Base-by-base conservation (phyloP, 768 basidiomycete species). In the Mycena vulgaris region DNA sequence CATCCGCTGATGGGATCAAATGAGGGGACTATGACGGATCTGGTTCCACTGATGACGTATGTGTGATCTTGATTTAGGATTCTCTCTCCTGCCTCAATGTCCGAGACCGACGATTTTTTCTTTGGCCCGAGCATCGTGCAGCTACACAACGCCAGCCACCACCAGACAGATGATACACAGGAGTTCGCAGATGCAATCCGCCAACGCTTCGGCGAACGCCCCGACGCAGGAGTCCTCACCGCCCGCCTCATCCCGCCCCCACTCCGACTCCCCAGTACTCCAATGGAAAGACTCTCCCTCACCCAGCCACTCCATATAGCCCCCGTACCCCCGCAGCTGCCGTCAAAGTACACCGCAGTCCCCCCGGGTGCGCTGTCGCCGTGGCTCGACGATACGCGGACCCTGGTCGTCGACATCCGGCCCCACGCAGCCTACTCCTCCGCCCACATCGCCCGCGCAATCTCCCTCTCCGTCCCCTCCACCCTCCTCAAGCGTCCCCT, bases 391-490 rank as follows among this genome's bases (percentile, higher is more conserved):
- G 81, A 81, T 71, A 67, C 80, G 16, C 75, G 80, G 31, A 79
- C 81, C 10, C 91, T 99, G 77, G 80, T 98, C 75, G 86, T 99
- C 81, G 97, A 98, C 83, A 92, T 98, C 62, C 90, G 97, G 0
- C 91, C 95, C 14, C 93, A 94, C 80, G 91, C 92, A 21, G 89
- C 92, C 9, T 92, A 89, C 78, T 81, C 89, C 8, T 76, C 86
- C 11, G 90, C 90, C 27, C 92, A 95, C 57, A 74, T 98, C 33
- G 87, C 87, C 45, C 75, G 81, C 55, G 92, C 96, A 10, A 83
- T 98, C 61, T 95, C 95, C 55, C 89, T 99, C 70, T 94, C 94
- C 53, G 94, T 98, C 7, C 97, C 97, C 1, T 96, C 97, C 3
- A 98, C 96, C 0, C 91, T 98, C 25, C 91, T 99, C 78, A 96